phyloP scores from a whole-genome alignment of 2,329 filamentous ascomycete species.

The Camillea tinctor region DNA sequence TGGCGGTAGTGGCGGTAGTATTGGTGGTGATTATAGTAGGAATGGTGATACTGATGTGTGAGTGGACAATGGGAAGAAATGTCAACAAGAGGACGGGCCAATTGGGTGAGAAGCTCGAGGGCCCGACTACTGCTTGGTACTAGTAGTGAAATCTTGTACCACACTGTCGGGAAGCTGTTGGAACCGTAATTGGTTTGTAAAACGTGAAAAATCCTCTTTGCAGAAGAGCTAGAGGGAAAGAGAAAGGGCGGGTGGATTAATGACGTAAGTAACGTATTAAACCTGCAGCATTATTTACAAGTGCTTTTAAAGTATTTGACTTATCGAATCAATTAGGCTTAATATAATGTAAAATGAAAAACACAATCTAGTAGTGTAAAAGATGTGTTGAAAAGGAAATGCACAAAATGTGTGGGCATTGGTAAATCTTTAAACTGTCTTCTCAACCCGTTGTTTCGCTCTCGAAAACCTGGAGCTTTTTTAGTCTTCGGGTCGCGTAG shows the following conservation, averaged over 20 bases:
- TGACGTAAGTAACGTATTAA: neutral
- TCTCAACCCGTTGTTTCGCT: neutral
- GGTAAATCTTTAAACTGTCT: neutral
- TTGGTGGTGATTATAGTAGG: neutral
- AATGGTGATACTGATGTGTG: neutral
- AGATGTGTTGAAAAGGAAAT: neutral
- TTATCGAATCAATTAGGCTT: neutral
- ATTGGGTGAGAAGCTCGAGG: neutral
- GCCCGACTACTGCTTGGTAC: neutral
- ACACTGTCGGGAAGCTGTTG: too few species aligned
- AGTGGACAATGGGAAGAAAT: neutral
- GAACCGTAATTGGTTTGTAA: neutral
- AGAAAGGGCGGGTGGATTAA: neutral
- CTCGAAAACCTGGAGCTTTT: neutral
- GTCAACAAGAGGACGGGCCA: neutral
- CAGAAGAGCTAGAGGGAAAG: too few species aligned
- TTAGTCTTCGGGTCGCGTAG: neutral
- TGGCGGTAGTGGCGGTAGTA: constrained; percentile 1
- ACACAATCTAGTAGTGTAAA: neutral
- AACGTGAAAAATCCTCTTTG: neutral
- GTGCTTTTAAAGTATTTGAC: neutral
- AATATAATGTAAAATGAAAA: too few species aligned
- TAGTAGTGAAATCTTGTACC: too few species aligned
- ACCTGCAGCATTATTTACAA: neutral
- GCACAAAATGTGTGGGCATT: neutral